phyloP scores from a whole-genome alignment of 441 rosid species.

The Eruca vesicaria region DNA sequence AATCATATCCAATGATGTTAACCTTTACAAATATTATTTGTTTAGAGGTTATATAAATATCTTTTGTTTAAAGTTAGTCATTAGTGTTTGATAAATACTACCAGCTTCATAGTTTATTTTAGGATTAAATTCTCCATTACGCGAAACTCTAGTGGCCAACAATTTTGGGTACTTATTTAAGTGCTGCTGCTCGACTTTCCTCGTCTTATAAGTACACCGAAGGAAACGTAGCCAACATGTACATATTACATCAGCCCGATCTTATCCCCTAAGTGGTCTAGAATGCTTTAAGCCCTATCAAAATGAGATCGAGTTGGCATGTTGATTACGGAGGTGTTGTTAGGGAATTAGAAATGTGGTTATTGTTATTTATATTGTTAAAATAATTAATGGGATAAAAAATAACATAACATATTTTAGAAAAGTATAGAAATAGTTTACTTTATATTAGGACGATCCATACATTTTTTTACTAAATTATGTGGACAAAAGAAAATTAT shows the following conservation, averaged over 20 bases:
- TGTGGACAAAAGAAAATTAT: no score
- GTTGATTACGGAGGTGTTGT: neutral
- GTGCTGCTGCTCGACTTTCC: neutral
- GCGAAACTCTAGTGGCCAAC: constrained; percentile 15
- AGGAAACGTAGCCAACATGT: neutral
- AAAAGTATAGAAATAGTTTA: neutral
- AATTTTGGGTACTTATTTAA: neutral
- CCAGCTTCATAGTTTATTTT: neutral
- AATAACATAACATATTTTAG: neutral
- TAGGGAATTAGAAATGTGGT: neutral
- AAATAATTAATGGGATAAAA: neutral
- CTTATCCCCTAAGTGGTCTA: neutral
- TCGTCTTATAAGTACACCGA: neutral
- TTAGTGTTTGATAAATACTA: neutral
- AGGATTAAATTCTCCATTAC: constrained; percentile 5
- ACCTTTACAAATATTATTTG: neutral
- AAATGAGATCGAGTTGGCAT: neutral
- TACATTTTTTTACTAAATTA: neutral
- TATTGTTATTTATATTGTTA: neutral
- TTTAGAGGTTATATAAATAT: neutral
- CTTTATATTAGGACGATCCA: neutral
- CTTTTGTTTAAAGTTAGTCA: neutral
- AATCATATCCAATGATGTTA: constrained; percentile 7
- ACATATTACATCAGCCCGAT: neutral
- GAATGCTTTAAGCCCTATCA: neutral